Evolutionary conservation across 495 filamentous ascomycete genomes (phyloP).

Genomic region (Durotheca rogersii): DNA sequence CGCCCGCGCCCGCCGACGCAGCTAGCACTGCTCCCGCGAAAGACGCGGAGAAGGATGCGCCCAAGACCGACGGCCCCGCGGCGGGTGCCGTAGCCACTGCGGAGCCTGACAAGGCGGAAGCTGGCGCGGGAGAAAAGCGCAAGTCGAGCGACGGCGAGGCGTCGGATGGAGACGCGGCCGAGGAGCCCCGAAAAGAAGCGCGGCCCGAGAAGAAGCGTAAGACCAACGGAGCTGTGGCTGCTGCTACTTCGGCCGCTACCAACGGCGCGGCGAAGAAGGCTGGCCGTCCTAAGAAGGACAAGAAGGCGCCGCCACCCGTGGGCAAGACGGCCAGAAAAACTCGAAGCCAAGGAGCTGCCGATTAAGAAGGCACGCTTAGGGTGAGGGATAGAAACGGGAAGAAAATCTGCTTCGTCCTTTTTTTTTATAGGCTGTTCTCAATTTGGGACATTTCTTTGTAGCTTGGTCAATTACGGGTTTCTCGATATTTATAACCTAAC

Average conservation of each 20-base stretch:
- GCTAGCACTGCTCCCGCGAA: slow-evolving; percentile 12
- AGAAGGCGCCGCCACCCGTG: slow-evolving; percentile 33
- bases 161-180: slow-evolving; percentile 18
- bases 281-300: slow-evolving; percentile 43
- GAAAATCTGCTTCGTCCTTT: slow-evolving; percentile 11
- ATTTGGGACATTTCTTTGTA: too few species aligned
- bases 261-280: slow-evolving; percentile 35
- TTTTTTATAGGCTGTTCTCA: too few species aligned
- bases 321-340: slow-evolving; percentile 46
- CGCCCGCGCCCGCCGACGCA: slow-evolving; percentile 19
- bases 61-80: slow-evolving; percentile 17
- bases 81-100: background rate
- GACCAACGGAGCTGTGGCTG: slow-evolving; percentile 25
- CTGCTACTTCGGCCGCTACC: slow-evolving; percentile 23
- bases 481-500: too few species aligned
- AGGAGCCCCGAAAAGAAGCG: slow-evolving; percentile 15
- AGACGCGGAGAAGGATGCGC: slow-evolving; percentile 11
- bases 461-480: too few species aligned
- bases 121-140: slow-evolving; percentile 30
- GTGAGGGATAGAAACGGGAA: slow-evolving; percentile 1
- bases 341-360: slow-evolving; percentile 46
- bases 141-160: slow-evolving; percentile 29
- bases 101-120: slow-evolving; percentile 11
- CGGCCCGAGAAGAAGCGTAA: slow-evolving; percentile 41
- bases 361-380: slow-evolving; percentile 17